phyloP scores from a whole-genome alignment of 768 basidiomycete species.

The Suillus americanus region DNA sequence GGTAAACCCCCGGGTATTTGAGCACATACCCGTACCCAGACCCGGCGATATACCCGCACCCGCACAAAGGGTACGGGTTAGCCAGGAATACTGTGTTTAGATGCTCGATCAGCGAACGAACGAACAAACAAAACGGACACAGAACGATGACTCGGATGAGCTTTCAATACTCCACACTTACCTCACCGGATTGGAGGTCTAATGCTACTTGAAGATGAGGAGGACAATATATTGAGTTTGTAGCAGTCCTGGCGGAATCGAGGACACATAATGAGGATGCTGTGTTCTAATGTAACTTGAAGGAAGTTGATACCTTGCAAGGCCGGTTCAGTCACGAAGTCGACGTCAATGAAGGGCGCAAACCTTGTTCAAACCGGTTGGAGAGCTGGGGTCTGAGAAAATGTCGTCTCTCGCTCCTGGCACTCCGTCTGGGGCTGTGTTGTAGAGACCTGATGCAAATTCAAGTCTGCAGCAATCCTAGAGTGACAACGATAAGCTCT shows the following conservation, averaged over 20 bases:
- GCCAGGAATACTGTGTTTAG: background rate
- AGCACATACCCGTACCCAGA: no score
- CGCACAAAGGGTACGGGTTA: no score
- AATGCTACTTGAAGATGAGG: no score
- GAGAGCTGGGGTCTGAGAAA: slow-evolving; percentile 62
- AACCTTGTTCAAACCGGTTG: slow-evolving; percentile 71
- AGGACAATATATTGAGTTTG: no score
- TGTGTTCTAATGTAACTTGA: slow-evolving; percentile 57
- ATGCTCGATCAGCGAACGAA: background rate
- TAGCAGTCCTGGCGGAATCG: no score
- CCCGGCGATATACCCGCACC: no score
- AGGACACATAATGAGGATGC: slow-evolving; percentile 7
- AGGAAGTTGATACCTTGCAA: slow-evolving; percentile 66
- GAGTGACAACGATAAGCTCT: background rate
- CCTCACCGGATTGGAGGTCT: no score
- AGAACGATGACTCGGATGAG: background rate
- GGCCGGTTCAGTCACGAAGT: background rate
- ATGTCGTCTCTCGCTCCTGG: slow-evolving; percentile 61
- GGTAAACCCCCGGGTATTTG: no score
- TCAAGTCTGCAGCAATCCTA: slow-evolving; percentile 87
- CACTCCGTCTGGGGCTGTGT: slow-evolving; percentile 68
- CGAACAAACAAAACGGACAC: background rate
- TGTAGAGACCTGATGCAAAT: slow-evolving; percentile 68
- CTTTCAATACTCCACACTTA: no score
- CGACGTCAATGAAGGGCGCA: background rate